phyloP scores from a whole-genome alignment of 805 yeast genomes.

The Candida silvatica region DNA sequence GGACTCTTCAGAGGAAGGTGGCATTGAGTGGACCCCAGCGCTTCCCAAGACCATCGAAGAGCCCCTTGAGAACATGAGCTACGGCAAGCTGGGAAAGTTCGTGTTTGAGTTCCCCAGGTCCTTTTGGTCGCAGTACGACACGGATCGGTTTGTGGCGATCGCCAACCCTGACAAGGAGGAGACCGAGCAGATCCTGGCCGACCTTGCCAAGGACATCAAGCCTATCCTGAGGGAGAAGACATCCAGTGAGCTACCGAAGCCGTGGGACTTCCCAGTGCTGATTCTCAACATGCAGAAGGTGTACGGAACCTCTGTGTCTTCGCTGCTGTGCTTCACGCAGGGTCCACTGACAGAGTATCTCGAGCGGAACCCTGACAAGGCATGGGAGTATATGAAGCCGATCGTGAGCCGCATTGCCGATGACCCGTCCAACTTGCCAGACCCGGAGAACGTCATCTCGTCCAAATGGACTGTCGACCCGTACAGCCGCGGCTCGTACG shows the following conservation, averaged over 20 bases:
- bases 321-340: conserved; percentile 60
- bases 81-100: conserved; percentile 68
- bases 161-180: conserved; percentile 25
- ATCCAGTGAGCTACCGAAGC: conserved; percentile 21
- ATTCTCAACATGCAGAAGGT: conserved; percentile 49
- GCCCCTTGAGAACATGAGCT: conserved; percentile 41
- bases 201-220: not conserved
- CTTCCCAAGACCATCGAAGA: conserved; percentile 37
- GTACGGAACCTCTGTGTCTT: conserved; percentile 33
- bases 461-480: conserved; percentile 80
- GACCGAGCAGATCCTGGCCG: not conserved
- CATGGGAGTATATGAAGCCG: conserved; percentile 56
- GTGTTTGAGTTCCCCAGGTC: conserved; percentile 54
- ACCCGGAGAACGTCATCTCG: conserved; percentile 34
- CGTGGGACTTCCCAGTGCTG: conserved; percentile 53
- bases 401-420: conserved; percentile 24
- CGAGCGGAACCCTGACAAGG: conserved; percentile 38
- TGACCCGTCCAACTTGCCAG: conserved; percentile 17
- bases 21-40: conserved; percentile 46
- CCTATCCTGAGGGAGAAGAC: conserved; percentile 1
- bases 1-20: conserved; percentile 27
- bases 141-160: conserved; percentile 40
- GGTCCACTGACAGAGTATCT: conserved; percentile 62
- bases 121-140: conserved; percentile 48
- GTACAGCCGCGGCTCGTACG: conserved; percentile 72